phyloP scores from a whole-genome alignment of 2,329 filamentous ascomycete species.

The Blastomyces silverae region DNA sequence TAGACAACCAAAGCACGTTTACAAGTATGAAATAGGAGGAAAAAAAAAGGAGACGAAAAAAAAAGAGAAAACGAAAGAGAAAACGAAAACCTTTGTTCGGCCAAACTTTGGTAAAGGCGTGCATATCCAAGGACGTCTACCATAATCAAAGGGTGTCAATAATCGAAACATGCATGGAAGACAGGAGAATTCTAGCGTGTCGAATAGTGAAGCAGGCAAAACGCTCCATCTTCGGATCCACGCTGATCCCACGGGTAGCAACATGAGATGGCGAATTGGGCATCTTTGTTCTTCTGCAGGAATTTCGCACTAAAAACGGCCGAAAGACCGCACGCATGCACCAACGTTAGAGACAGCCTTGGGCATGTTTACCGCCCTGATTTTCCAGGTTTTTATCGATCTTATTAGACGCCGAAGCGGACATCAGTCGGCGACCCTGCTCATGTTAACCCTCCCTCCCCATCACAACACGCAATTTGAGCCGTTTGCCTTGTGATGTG shows the following conservation, averaged over 20 bases:
- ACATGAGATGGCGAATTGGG: neutral
- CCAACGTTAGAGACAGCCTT: neutral
- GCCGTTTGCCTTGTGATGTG: constrained; percentile 5
- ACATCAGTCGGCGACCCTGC: too few species aligned
- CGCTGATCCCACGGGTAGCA: constrained; percentile 2
- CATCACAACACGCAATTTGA: neutral
- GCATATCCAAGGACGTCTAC: constrained; percentile 3
- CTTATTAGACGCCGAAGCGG: neutral
- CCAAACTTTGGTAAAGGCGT: neutral
- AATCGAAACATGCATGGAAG: constrained; percentile 8
- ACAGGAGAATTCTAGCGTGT: constrained; percentile 1
- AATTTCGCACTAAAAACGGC: neutral
- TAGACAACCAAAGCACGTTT: too few species aligned
- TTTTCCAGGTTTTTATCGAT: neutral
- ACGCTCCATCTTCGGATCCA: neutral
- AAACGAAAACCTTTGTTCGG: constrained; percentile 3
- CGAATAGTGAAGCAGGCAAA: neutral
- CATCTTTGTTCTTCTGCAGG: constrained; percentile 7
- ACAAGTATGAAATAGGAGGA: too few species aligned
- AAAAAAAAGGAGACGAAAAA: neutral
- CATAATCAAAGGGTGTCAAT: neutral
- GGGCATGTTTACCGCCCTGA: neutral
- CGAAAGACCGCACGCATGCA: neutral
- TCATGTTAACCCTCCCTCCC: neutral
- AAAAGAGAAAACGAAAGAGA: neutral